A percentile compares a stretch with the other conserved stretches of the same genome.
These are phyloP conservation scores for Leucosporidium scottii DNA, from an alignment of 768 basidiomycete species.

Conservation along the genomic window DNA sequence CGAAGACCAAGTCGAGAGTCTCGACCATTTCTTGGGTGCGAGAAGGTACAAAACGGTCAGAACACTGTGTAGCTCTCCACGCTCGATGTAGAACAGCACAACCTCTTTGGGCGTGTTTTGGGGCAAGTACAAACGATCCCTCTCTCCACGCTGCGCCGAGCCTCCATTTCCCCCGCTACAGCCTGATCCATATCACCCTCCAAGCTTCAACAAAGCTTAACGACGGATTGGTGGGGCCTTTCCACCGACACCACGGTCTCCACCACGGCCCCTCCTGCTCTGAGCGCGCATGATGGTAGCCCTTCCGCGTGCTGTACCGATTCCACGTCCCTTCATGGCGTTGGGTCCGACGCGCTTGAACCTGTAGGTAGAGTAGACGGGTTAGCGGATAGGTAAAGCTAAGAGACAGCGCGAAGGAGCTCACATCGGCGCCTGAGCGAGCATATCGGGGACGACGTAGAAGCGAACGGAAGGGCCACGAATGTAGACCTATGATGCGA, in stretches of 20 bases:
- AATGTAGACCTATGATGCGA: constrained; percentile 56
- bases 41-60: too few relatives aligned
- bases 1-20: too few relatives aligned
- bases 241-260: background rate
- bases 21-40: too few relatives aligned
- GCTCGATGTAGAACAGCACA: too few relatives aligned
- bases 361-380: too few relatives aligned
- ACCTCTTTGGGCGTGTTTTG: too few relatives aligned
- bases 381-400: background rate
- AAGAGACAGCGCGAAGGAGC: constrained; percentile 7
- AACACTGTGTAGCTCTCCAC: too few relatives aligned
- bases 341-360: constrained; percentile 98
- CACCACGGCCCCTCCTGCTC: constrained; percentile 13
- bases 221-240: constrained; percentile 22
- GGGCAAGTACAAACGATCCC: too few relatives aligned
- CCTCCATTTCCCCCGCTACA: too few relatives aligned
- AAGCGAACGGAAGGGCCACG: constrained; percentile 96
- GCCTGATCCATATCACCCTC: too few relatives aligned
- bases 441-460: constrained; percentile 99
- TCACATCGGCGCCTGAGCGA: constrained; percentile 98
- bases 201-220: background rate
- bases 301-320: constrained; percentile 96
- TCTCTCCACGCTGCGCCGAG: too few relatives aligned
- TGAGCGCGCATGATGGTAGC: constrained; percentile 88
- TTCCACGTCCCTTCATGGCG: constrained; percentile 97